These are phyloP conservation scores for Tillandsia fasciculata DNA, from an alignment of 176 grass and related monocot genomes.

Conservation along the genomic window DNA sequence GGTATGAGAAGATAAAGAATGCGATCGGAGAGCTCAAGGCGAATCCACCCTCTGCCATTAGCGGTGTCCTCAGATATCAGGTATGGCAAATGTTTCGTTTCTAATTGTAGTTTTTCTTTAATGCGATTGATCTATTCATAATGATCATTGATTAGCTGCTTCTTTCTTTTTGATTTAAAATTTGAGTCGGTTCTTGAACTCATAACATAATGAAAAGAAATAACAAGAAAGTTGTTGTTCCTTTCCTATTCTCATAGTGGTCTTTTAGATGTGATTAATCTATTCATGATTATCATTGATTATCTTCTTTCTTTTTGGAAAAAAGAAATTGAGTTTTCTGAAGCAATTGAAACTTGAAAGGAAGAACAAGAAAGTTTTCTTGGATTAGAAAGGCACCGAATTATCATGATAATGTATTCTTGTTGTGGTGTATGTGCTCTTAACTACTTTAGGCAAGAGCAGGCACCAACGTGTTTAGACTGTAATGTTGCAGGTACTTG, in stretches of 20 bases:
- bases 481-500: conserved; percentile 44
- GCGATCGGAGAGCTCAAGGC: conserved; percentile 21
- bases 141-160: background rate
- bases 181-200: too few species aligned
- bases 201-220: too few species aligned
- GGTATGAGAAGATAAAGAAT: conserved; percentile 29
- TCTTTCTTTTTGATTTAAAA: background rate
- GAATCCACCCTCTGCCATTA: conserved; percentile 13
- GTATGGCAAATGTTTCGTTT: background rate
- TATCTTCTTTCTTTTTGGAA: too few species aligned
- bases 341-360: too few species aligned
- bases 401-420: background rate
- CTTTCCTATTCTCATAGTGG: too few species aligned
- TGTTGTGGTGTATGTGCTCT: background rate
- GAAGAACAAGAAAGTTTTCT: background rate
- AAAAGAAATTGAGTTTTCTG: too few species aligned
- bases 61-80: conserved; percentile 32
- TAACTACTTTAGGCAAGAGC: background rate
- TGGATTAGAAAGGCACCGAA: background rate
- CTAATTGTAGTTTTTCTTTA: background rate
- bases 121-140: background rate
- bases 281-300: too few species aligned
- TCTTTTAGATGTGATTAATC: too few species aligned
- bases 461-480: too few species aligned
- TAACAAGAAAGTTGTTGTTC: too few species aligned